Evolutionary conservation across 257 asterid species (phyloP).

Genomic region (Gentiana dahurica): DNA sequence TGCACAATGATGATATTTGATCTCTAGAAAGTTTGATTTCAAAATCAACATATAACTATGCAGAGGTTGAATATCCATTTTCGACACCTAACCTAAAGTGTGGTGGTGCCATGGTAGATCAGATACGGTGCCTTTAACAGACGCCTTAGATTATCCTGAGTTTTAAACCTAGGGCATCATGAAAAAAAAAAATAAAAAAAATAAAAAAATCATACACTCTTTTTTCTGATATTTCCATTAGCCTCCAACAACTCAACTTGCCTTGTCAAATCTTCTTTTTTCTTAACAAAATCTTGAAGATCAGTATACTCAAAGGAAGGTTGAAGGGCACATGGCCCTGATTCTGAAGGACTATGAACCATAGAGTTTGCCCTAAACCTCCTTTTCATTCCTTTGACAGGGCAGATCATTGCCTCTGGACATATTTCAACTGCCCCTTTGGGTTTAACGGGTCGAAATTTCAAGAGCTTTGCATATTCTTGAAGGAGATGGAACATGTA

Average conservation of each 20-base stretch:
- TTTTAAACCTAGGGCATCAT: too few relatives aligned
- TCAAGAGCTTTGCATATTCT: slow-evolving; percentile 69
- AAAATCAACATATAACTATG: too few relatives aligned
- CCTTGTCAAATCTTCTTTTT: slow-evolving; percentile 32
- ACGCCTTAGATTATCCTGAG: too few relatives aligned
- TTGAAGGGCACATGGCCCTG: slow-evolving; percentile 47
- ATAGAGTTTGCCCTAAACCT: slow-evolving; percentile 39
- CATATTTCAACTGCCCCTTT: slow-evolving; percentile 53
- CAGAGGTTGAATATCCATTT: too few relatives aligned
- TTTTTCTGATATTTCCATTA: slow-evolving; percentile 5
- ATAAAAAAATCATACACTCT: not conserved
- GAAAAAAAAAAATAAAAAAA: too few relatives aligned
- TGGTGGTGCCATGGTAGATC: too few relatives aligned
- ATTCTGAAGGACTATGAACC: slow-evolving; percentile 37
- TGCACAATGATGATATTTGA: too few relatives aligned
- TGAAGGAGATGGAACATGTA: slow-evolving; percentile 59
- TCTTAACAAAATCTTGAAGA: slow-evolving; percentile 23
- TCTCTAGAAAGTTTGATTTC: too few relatives aligned
- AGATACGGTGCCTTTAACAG: too few relatives aligned
- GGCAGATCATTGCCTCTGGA: slow-evolving; percentile 49
- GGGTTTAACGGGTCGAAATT: slow-evolving; percentile 55
- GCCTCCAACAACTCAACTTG: slow-evolving; percentile 33
- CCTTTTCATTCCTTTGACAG: slow-evolving; percentile 48
- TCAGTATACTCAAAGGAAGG: slow-evolving; percentile 21
- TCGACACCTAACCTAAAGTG: too few relatives aligned